Evolutionary conservation across 1,284 basidiomycete genomes (phyloP), one percentile per base, ranked within the genome.

Genomic region (Ganoderma meredithae): DNA sequence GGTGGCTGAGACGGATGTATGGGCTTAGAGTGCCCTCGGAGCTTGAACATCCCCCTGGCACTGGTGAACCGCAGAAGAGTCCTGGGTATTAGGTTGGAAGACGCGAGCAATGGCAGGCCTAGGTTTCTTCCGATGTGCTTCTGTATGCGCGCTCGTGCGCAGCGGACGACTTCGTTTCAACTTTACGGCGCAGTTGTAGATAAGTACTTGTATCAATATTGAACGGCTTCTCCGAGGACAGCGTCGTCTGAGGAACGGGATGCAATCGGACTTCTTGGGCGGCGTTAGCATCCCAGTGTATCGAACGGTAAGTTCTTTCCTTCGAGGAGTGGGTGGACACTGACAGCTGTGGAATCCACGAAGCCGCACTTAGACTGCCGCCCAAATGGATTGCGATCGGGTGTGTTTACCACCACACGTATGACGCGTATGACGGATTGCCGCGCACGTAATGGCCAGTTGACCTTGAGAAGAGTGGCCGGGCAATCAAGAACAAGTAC

Each of bases 1-100:
- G 68, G 58, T 19, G 62, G 61, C 44, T 71, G 60, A 56, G 68
- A 62, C 56, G 65, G 58, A 65, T 65, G 56, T 71, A 69, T 25
- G 68, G 67, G 19, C 19, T 71, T 13, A 49, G 61, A 17, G 53
- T 44, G 41, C 49, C 43, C 36, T 49, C 64, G 33, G n/a, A 40
- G 52, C 25, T 33, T 22, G 56, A 36, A 36, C n/a, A 59, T 58
- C 27, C 31, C 2, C 33, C 12, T 1, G 15, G 33, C 2, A 19
- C 12, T 1, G 15, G 33, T 27, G 10, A n/a, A 12, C 10, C n/a
- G 7, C 8, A 3, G 22, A 33, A 40, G 33, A 15, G 31, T 6
- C 13, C 19, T 40, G 52, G 25, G 52, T 31, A 17, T 27, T 27
- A 31, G 17, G 52, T 19, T 13, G 12, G 22, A 25, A 9, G 22